Evolutionary conservation across 345 rosid genomes (phyloP), one percentile per base, ranked within the genome.

Genomic region (Eucalyptus guilfoylei): DNA sequence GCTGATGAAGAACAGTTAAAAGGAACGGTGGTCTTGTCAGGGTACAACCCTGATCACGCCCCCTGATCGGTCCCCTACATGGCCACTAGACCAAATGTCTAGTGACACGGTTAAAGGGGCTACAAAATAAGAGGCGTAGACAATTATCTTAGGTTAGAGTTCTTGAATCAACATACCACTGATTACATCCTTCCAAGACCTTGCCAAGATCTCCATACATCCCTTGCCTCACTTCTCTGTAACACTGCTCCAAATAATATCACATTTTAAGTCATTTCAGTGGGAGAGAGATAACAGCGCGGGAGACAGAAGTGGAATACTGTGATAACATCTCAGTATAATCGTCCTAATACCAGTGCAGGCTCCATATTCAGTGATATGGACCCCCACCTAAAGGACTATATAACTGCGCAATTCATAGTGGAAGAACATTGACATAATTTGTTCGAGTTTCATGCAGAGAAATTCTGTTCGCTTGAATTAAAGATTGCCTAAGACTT

Each of bases 121-220:
- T 32, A 42, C 49, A 89, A 85, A 64, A 50, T 28, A 69, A 67
- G 42, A 67, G 40, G 37, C 30, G 6, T 40, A 52, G 69, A 21
- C 28, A 3, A 5, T 28, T 28, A 67, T 9, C 30, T 28, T 48
- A 81, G 23, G n/a, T 42, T 32, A 58, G 62, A 37, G 47, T 37
- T 76, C 83, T 44, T 23, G 87, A 58, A 85, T 60, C 47, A 30
- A 69, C 91, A 88, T 94, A 97, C 99, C 99, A 96, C 80, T 96
- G 96, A 90, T 97, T 95, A 81, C 92, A 91, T 90, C 98, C 99
- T 94, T 94, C 98, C 95, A 97, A 91, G 12, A 91, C 88, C 89
- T 95, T 94, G 4, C 99, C 98, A 88, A 93, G 91, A 58, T 90
- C 92, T 85, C 99, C 99, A 89, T 96, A 96, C 95, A 90, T 92